Conservation (phyloP, 495 filamentous ascomycete genomes). For the Letharia columbiana region DNA sequence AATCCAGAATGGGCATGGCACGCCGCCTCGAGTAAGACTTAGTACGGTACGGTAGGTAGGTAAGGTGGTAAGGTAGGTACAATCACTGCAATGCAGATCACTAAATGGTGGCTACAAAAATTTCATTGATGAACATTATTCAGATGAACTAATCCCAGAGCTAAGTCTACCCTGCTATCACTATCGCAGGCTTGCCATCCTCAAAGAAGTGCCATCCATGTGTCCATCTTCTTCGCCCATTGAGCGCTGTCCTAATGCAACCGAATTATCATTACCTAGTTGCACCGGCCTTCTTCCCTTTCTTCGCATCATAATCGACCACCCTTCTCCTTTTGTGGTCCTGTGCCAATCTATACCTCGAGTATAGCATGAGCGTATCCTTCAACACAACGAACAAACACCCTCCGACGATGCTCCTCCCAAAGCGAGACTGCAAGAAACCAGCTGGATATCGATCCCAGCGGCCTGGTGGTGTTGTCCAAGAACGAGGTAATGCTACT, state of each 20-base stretch:
- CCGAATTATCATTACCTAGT: neutral
- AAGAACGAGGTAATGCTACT: constrained; percentile 50
- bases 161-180: neutral
- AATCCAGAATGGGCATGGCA: neutral
- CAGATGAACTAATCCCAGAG: neutral
- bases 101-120: neutral
- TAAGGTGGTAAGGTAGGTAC: neutral
- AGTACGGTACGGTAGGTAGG: no score
- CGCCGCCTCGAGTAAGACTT: neutral
- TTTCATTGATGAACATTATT: neutral
- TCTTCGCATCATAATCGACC: constrained; percentile 51
- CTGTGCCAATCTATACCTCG: constrained; percentile 63
- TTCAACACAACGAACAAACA: constrained; percentile 71
- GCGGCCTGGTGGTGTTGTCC: constrained; percentile 41
- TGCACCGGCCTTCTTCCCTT: constrained; percentile 15
- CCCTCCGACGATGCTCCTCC: constrained; percentile 68
- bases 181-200: neutral
- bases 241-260: constrained; percentile 4
- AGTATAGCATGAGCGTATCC: constrained; percentile 66
- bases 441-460: constrained; percentile 39
- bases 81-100: neutral
- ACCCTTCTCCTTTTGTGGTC: constrained; percentile 58
- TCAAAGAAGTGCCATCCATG: neutral
- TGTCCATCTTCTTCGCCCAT: neutral
- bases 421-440: constrained; percentile 67